A percentile compares a stretch with the other conserved stretches of the same genome.
phyloP scores from a whole-genome alignment of 2,329 filamentous ascomycete genomes.

The Nemania sp. region DNA sequence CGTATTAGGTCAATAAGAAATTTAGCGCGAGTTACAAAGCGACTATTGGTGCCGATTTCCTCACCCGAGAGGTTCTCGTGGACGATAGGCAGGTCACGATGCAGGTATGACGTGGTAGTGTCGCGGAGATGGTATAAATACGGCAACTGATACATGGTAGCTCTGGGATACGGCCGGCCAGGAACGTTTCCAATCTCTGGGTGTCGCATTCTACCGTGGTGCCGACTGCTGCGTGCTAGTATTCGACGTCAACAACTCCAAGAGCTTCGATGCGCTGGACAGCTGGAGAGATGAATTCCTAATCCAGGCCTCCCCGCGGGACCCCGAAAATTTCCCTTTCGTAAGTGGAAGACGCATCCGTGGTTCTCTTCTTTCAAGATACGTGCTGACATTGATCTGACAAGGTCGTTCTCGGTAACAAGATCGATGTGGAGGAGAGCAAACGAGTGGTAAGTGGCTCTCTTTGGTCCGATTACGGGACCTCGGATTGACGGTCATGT shows the following conservation, averaged over 20 bases:
- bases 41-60: constrained; percentile 97
- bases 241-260: constrained; percentile 98
- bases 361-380: neutral
- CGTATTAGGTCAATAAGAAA: constrained; percentile 94
- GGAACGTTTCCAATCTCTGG: constrained; percentile 96
- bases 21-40: constrained; percentile 99
- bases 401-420: constrained; percentile 95
- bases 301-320: constrained; percentile 95
- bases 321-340: constrained; percentile 97
- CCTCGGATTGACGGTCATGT: constrained; percentile 41
- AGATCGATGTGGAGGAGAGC: constrained; percentile 98
- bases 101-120: constrained; percentile 72
- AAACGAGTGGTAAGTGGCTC: constrained; percentile 80
- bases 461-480: neutral
- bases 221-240: constrained; percentile 98
- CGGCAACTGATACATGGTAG: constrained; percentile 59
- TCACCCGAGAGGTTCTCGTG: constrained; percentile 97
- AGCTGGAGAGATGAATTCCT: constrained; percentile 99
- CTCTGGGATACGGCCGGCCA: constrained; percentile 98
- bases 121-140: constrained; percentile 31
- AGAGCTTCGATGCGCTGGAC: constrained; percentile 98
- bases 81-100: constrained; percentile 98
- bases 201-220: constrained; percentile 96
- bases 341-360: constrained; percentile 65
- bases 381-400: constrained; percentile 10